phyloP scores from a whole-genome alignment of 108 stramenopile genomes.

The Thalassiosira profunda region DNA sequence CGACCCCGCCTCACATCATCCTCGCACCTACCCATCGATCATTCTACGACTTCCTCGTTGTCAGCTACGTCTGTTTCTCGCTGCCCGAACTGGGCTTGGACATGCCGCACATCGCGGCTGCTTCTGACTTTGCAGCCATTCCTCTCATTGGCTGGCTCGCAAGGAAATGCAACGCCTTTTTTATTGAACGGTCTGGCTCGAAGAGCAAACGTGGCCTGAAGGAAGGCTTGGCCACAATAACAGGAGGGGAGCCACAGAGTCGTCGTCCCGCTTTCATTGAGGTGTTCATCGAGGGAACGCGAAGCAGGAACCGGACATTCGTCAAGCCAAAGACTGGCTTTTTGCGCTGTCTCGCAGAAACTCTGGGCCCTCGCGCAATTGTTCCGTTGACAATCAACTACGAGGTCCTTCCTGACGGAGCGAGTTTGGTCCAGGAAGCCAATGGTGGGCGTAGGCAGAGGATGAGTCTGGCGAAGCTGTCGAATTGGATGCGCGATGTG shows the following conservation, averaged over 20 bases:
- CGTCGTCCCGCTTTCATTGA: slow-evolving; percentile 67
- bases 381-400: slow-evolving; percentile 90
- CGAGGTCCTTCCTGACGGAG: slow-evolving; percentile 82
- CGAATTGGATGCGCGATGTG: slow-evolving; percentile 35
- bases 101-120: slow-evolving; percentile 80
- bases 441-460: slow-evolving; percentile 10
- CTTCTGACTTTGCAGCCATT: slow-evolving; percentile 71
- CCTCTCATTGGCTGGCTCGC: slow-evolving; percentile 80
- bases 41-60: slow-evolving; percentile 85
- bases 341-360: slow-evolving; percentile 59
- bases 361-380: slow-evolving; percentile 53
- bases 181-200: slow-evolving; percentile 64
- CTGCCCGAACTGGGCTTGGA: slow-evolving; percentile 86
- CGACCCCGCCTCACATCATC: slow-evolving; percentile 43
- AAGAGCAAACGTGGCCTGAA: slow-evolving; percentile 50
- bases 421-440: slow-evolving; percentile 59
- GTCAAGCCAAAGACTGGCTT: slow-evolving; percentile 84
- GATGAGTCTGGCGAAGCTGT: slow-evolving; percentile 32
- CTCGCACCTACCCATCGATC: slow-evolving; percentile 91
- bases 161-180: slow-evolving; percentile 63
- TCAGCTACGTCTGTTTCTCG: slow-evolving; percentile 80
- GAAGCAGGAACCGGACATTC: slow-evolving; percentile 86
- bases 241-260: not conserved
- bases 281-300: slow-evolving; percentile 86
- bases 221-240: slow-evolving; percentile 19